Evolutionary conservation across 306 rosid genomes (phyloP).

Genomic region (Chamaecrista fasciculata): DNA sequence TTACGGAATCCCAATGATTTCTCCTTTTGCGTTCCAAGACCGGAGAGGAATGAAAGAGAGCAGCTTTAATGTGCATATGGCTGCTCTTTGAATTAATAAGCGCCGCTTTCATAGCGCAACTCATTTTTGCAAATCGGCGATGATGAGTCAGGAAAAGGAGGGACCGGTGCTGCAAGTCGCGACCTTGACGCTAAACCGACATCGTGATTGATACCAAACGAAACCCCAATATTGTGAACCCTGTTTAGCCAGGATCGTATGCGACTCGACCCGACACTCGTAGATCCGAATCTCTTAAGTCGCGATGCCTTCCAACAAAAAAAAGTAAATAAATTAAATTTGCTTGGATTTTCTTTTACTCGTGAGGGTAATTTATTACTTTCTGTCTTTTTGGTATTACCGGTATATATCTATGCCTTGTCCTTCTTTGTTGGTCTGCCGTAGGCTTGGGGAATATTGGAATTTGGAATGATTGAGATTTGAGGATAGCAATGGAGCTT

Average conservation of each 20-base stretch:
- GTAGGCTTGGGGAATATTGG: too few relatives aligned
- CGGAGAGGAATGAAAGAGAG: constrained; percentile 80
- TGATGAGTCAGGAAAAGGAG: background rate
- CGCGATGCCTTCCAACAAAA: background rate
- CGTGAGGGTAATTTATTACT: background rate
- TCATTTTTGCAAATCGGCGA: constrained; percentile 44
- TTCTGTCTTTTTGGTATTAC: background rate
- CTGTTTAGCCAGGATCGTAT: background rate
- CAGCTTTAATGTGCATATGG: constrained; percentile 36
- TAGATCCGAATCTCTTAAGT: background rate
- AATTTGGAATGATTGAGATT: too few relatives aligned
- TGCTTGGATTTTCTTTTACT: too few relatives aligned
- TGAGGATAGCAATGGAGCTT: too few relatives aligned
- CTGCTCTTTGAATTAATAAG: constrained; percentile 39
- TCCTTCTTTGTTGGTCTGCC: background rate
- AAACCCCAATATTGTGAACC: background rate
- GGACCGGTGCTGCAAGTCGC: background rate
- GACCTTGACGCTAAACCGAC: background rate
- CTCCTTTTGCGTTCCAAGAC: constrained; percentile 64
- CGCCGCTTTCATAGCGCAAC: constrained; percentile 48
- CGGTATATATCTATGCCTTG: too few relatives aligned
- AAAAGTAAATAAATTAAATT: too few relatives aligned
- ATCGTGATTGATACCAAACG: background rate
- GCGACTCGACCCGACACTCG: background rate
- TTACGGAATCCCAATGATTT: constrained; percentile 55